Conservation (phyloP, 345 rosid genomes). For the Dipteronia sinensis region DNA sequence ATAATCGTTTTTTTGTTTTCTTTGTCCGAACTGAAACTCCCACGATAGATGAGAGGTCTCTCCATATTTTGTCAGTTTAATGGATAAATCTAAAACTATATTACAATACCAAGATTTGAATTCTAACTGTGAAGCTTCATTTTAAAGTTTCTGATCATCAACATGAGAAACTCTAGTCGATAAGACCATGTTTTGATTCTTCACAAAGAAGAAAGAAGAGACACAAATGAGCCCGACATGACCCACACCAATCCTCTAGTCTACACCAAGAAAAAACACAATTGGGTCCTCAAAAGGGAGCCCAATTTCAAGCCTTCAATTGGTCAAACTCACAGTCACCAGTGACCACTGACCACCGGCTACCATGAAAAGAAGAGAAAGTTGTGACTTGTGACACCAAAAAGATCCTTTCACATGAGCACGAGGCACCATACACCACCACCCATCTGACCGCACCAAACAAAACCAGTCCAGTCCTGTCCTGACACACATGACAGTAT, state of each 20-base stretch:
- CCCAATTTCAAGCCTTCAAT: constrained; percentile 9
- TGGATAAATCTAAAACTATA: too few relatives aligned
- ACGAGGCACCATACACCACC: constrained; percentile 31
- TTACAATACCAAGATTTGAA: too few relatives aligned
- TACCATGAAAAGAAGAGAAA: constrained; percentile 48
- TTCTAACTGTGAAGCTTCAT: too few relatives aligned
- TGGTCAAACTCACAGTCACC: constrained; percentile 12
- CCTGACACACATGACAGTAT: constrained; percentile 23
- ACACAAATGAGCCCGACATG: constrained; percentile 11
- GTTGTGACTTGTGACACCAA: constrained; percentile 2
- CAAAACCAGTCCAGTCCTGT: background rate
- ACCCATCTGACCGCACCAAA: background rate
- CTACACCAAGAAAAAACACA: background rate
- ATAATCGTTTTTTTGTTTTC: too few relatives aligned
- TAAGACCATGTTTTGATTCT: background rate
- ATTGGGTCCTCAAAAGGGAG: constrained; percentile 16
- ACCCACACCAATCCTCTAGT: background rate
- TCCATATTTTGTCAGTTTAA: too few relatives aligned
- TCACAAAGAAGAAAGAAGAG: background rate
- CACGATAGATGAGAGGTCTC: too few relatives aligned
- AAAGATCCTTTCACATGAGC: constrained; percentile 43
- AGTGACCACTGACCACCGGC: background rate
- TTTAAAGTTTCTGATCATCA: too few relatives aligned
- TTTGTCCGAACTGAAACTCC: too few relatives aligned
- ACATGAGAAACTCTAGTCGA: too few relatives aligned